Evolutionary conservation across 1,284 basidiomycete species (phyloP), one percentile per base, ranked within the genome.

Genomic region (Marasmius oreades): DNA sequence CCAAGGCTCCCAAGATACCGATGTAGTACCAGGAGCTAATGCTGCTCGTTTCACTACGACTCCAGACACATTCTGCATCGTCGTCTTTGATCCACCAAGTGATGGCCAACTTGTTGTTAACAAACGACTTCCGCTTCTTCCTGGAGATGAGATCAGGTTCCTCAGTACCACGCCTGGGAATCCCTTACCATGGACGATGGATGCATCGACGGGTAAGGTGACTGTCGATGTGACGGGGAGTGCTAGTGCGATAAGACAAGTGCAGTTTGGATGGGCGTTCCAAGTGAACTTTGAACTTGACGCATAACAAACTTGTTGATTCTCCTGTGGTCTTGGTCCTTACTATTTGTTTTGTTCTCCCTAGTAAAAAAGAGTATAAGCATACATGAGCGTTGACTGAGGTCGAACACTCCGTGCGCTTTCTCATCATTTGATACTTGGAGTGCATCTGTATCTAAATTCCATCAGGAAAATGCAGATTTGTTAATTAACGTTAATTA

Each of bases 251-350:
- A 37, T 59, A 1, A 26, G 10, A 16, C 26, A 50, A 10, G 57
- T 62, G 11, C 43, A 47, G 14, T 61, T 50, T 53, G 62, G 60
- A 23, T 63, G 62, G 62, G 55, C 62, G 2, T 63, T 61, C 47
- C 53, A 55, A 42, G 55, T 60, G 53, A 24, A 44, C 12, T 61
- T 60, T 23, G 53, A 58, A 11, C 23, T 51, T 28, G 23, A 6
- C 18, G 23, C 43, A 23, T 48, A 42, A 43, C 14, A 51, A 11
- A 31, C 28, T 31, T 31, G 10, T 31, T 31, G n/a, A n/a, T n/a
- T n/a, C n/a, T n/a, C n/a, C n/a, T n/a, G n/a, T n/a, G n/a, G n/a
- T n/a, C n/a, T n/a, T n/a, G n/a, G n/a, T n/a, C n/a, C n/a, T n/a
- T n/a, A n/a, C n/a, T n/a, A n/a, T n/a, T n/a, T n/a, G n/a, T n/a